A percentile compares a stretch with the other conserved stretches of the same genome.
Evolutionary conservation across 768 basidiomycete genomes (phyloP).

Genomic region (Leccinellum albellum): DNA sequence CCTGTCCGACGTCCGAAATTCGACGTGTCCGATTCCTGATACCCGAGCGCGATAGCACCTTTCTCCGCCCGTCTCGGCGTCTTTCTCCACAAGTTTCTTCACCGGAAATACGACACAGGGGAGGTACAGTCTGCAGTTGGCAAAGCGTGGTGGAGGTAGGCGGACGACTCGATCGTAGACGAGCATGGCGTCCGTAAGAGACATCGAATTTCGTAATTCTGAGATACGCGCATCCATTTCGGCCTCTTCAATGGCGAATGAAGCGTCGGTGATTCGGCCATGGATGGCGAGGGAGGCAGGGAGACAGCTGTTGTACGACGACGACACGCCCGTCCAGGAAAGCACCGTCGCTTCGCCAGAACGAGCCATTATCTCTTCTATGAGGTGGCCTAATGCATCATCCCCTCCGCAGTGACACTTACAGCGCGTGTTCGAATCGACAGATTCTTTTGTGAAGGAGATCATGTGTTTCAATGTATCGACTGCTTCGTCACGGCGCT

Average conservation of each 20-base stretch:
- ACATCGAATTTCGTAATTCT: neutral
- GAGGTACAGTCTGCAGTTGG: conserved; percentile 2
- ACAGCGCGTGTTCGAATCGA: neutral
- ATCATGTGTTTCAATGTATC: neutral
- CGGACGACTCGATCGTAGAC: neutral
- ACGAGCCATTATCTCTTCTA: conserved; percentile 12
- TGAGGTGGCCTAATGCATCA: conserved; percentile 9
- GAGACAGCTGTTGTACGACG: conserved; percentile 15
- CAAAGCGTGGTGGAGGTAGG: conserved; percentile 1
- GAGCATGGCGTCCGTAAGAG: neutral
- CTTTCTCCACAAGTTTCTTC: neutral
- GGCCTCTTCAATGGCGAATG: neutral
- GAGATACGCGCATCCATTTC: neutral
- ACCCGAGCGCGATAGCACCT: conserved; percentile 1
- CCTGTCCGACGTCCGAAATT: conserved; percentile 3
- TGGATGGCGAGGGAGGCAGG: conserved; percentile 3
- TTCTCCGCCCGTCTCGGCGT: neutral
- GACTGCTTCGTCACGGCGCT: neutral
- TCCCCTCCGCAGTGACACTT: conserved; percentile 6
- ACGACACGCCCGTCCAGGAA: conserved; percentile 10
- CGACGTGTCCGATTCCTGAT: neutral
- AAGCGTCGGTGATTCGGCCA: neutral
- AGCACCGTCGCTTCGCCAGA: conserved; percentile 6
- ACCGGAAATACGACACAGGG: conserved; percentile 11
- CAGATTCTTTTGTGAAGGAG: neutral